Conservation (phyloP, 371 early-diverging fungal genomes). For the Mucor lusitanicus region DNA sequence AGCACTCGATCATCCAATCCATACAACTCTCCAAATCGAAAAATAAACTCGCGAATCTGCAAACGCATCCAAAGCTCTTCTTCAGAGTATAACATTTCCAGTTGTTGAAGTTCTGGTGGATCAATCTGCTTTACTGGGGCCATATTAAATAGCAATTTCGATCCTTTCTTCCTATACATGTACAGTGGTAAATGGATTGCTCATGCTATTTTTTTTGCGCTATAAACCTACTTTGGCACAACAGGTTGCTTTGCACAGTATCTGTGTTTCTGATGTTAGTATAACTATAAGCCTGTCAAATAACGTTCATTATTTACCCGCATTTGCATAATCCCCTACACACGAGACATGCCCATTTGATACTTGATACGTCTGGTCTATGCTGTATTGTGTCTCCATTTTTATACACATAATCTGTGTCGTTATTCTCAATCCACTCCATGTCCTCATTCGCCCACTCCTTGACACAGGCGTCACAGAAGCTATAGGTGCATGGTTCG, state of each 20-base stretch:
- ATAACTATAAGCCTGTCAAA: not conserved
- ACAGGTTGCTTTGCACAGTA: not conserved
- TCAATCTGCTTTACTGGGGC: not conserved
- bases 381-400: constrained; percentile 11
- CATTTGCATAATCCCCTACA: constrained; percentile 24
- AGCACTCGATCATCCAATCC: constrained; percentile 24
- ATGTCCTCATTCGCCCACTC: not conserved
- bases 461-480: constrained; percentile 13
- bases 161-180: not conserved
- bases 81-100: constrained; percentile 33
- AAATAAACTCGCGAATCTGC: constrained; percentile 48
- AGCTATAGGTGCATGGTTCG: constrained; percentile 2
- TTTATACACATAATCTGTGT: not conserved
- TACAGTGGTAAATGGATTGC: not conserved
- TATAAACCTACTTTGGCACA: not conserved
- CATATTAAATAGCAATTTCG: not conserved
- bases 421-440: constrained; percentile 4
- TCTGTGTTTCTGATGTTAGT: too few relatives aligned
- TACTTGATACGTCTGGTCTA: not conserved
- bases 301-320: constrained; percentile 15
- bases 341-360: constrained; percentile 24
- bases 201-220: not conserved
- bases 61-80: constrained; percentile 47
- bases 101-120: constrained; percentile 28
- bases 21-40: constrained; percentile 44